Evolutionary conservation across 129 eudicot species (phyloP).

Genomic region (Scalesia atractyloides): DNA sequence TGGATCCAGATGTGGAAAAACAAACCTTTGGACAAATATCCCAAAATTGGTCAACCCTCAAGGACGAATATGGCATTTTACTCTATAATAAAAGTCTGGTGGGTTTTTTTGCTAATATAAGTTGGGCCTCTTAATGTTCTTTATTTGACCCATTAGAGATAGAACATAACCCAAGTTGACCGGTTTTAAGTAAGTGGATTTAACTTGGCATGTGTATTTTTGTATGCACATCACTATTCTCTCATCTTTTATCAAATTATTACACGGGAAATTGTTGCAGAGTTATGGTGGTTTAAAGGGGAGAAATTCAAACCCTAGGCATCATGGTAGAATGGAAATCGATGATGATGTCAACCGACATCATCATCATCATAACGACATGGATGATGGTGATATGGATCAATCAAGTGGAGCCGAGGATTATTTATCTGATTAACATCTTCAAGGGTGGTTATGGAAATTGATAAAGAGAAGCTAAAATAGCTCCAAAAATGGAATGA

Average conservation of each 20-base stretch:
- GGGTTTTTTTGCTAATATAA: too few relatives aligned
- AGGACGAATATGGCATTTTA: too few relatives aligned
- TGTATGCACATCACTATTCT: neutral
- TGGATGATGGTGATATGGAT: conserved; percentile 38
- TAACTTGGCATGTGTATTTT: neutral
- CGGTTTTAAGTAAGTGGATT: neutral
- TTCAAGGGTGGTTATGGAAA: conserved; percentile 10
- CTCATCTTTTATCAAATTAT: neutral
- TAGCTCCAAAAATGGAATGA: conserved; percentile 14
- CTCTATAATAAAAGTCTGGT: too few relatives aligned
- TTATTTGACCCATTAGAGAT: neutral
- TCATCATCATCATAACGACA: conserved; percentile 23
- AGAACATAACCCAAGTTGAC: neutral
- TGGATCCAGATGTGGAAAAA: too few relatives aligned
- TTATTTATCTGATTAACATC: conserved; percentile 25
- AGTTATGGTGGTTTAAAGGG: conserved; percentile 25
- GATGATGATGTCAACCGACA: conserved; percentile 33
- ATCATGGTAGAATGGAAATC: conserved; percentile 35
- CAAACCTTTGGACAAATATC: too few relatives aligned
- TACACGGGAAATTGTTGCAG: conserved; percentile 13
- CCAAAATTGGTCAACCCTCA: too few relatives aligned
- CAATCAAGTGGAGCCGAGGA: conserved; percentile 37
- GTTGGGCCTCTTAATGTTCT: too few relatives aligned
- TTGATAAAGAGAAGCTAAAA: conserved; percentile 12
- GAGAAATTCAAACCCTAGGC: conserved; percentile 35